phyloP scores from a whole-genome alignment of 2,329 filamentous ascomycete species.

The Trichocomaceae sp. region DNA sequence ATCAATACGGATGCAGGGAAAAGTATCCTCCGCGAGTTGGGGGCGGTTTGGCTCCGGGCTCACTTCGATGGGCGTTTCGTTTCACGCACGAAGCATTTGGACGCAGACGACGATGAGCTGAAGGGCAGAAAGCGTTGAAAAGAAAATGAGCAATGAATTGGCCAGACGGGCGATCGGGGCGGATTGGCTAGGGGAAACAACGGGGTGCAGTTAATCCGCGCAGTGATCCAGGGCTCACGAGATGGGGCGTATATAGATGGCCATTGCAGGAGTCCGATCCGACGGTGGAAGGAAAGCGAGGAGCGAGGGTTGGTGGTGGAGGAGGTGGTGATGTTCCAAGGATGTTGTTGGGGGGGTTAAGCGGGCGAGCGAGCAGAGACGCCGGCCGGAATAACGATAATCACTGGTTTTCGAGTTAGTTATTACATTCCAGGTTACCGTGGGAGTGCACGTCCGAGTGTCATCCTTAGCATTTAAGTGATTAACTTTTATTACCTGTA shows the following conservation, averaged over 20 bases:
- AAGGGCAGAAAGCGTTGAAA: background rate
- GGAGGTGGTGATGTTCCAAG: no score
- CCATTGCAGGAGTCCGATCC: constrained; percentile 2
- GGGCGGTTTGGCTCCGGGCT: background rate
- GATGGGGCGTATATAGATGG: background rate
- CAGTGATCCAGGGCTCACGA: background rate
- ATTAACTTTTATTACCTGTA: no score
- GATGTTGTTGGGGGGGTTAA: no score
- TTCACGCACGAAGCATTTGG: background rate
- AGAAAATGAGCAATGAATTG: background rate
- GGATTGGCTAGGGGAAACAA: background rate
- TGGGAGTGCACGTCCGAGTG: no score
- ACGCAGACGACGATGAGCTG: background rate
- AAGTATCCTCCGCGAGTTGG: background rate
- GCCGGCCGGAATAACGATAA: constrained; percentile 14
- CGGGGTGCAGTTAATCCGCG: background rate
- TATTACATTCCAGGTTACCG: background rate
- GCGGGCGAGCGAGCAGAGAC: background rate
- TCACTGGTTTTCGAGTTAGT: background rate
- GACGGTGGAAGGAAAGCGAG: background rate
- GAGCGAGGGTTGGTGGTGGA: background rate
- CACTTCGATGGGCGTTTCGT: background rate
- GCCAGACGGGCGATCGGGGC: constrained; percentile 10
- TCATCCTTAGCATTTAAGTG: no score
- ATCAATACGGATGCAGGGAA: no score